phyloP scores from a whole-genome alignment of 352 stramenopile species.

The Pythium graminicola region DNA sequence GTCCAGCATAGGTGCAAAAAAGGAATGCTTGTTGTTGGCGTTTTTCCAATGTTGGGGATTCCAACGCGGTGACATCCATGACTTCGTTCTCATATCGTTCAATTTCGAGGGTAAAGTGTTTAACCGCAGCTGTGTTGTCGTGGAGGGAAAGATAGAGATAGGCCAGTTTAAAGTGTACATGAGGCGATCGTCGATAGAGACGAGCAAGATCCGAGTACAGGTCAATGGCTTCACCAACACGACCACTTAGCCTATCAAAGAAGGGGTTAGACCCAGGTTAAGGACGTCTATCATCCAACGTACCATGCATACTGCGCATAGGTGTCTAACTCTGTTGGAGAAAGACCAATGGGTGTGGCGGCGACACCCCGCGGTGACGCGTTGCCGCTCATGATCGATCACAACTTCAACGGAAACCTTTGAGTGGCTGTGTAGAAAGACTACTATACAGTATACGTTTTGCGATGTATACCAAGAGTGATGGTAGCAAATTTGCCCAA shows the following conservation, averaged over 20 bases:
- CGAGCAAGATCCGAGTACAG: slow-evolving; percentile 39
- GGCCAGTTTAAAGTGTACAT: slow-evolving; percentile 56
- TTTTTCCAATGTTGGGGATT: neutral
- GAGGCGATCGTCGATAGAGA: slow-evolving; percentile 30
- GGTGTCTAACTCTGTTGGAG: slow-evolving; percentile 32
- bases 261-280: neutral
- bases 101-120: slow-evolving; percentile 40
- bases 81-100: slow-evolving; percentile 21
- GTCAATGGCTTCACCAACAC: slow-evolving; percentile 39
- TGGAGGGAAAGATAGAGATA: slow-evolving; percentile 35
- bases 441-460: too few relatives aligned
- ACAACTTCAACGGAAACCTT: slow-evolving; percentile 15
- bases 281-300: too few relatives aligned
- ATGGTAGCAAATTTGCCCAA: slow-evolving; percentile 8
- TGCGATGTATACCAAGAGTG: too few relatives aligned
- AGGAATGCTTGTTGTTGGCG: slow-evolving; percentile 33
- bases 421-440: neutral
- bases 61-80: neutral
- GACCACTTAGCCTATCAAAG: slow-evolving; percentile 31
- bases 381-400: slow-evolving; percentile 8
- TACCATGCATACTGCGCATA: slow-evolving; percentile 48
- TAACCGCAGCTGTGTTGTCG: slow-evolving; percentile 27
- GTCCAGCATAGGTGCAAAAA: slow-evolving; percentile 35
- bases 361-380: slow-evolving; percentile 7
- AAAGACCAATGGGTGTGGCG: slow-evolving; percentile 3